A percentile compares a stretch with the other conserved stretches of the same genome.
phyloP scores from a whole-genome alignment of 208 protist species.

The Jaenimonas drosophilae region DNA sequence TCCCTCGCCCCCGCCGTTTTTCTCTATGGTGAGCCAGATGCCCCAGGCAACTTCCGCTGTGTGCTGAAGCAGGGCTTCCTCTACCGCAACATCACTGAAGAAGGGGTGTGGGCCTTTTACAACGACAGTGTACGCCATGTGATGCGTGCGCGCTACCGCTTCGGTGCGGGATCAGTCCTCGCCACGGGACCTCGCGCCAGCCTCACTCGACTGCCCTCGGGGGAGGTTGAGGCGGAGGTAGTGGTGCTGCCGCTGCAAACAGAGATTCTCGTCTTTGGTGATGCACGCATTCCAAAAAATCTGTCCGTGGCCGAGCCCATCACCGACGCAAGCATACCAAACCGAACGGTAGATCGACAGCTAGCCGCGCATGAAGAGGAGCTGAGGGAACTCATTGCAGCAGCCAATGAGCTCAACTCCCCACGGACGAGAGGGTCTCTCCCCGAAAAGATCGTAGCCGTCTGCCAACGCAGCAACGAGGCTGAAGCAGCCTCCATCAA shows the following conservation, averaged over 20 bases:
- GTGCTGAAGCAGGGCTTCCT: slow-evolving; percentile 28
- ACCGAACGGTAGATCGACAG: too few relatives aligned
- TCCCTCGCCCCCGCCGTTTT: too few relatives aligned
- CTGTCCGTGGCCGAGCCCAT: slow-evolving; percentile 14
- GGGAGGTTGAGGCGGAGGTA: slow-evolving; percentile 13
- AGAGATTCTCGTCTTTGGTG: slow-evolving; percentile 25
- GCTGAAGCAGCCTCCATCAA: too few relatives aligned
- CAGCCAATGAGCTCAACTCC: too few relatives aligned
- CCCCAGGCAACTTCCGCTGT: slow-evolving; percentile 8
- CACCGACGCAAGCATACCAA: too few relatives aligned
- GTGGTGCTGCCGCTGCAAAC: slow-evolving; percentile 42
- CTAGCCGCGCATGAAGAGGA: too few relatives aligned
- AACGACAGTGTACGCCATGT: slow-evolving; percentile 57
- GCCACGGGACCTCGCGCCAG: slow-evolving; percentile 10
- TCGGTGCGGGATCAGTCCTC: slow-evolving; percentile 22
- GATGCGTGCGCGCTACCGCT: slow-evolving; percentile 37
- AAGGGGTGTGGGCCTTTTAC: slow-evolving; percentile 55
- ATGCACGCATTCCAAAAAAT: slow-evolving; percentile 27
- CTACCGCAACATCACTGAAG: slow-evolving; percentile 21
- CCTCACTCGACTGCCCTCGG: slow-evolving; percentile 3
- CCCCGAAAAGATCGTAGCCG: too few relatives aligned
- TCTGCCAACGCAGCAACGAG: too few relatives aligned
- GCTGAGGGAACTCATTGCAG: too few relatives aligned
- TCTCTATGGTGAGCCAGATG: slow-evolving; percentile 11
- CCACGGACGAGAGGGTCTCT: too few relatives aligned